phyloP scores from a whole-genome alignment of 176 grass and related monocot genomes.

The Oryza nivara region DNA sequence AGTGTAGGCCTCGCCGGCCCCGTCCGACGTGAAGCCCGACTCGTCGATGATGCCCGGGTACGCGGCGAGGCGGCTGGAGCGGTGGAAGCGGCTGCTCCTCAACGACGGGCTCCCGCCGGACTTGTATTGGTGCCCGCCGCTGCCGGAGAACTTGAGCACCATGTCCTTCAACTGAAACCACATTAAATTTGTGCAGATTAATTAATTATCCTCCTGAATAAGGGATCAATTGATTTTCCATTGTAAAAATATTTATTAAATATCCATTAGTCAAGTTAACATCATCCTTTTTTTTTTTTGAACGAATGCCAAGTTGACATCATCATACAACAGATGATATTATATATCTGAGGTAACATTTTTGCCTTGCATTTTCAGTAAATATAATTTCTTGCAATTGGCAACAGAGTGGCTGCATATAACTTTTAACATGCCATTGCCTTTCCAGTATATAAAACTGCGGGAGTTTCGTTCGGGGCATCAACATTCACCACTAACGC shows the following conservation, averaged over 20 bases:
- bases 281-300: background rate
- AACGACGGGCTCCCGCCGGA: constrained; percentile 59
- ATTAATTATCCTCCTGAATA: background rate
- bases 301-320: background rate
- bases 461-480: background rate
- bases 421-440: background rate
- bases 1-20: constrained; percentile 46
- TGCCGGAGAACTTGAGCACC: constrained; percentile 96
- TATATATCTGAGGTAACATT: background rate
- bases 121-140: constrained; percentile 71
- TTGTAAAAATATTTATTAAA: background rate
- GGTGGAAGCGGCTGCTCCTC: constrained; percentile 64
- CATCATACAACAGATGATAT: background rate
- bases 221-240: background rate
- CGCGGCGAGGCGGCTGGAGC: constrained; percentile 51
- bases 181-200: constrained; percentile 10
- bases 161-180: constrained; percentile 94
- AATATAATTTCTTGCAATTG: background rate
- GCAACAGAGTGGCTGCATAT: background rate
- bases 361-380: background rate
- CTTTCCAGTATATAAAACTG: background rate
- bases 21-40: constrained; percentile 58
- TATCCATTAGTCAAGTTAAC: background rate
- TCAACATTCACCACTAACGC: background rate
- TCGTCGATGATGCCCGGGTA: constrained; percentile 65